A percentile compares a stretch with the other conserved stretches of the same genome.
Conservation (phyloP, 805 yeast genomes). For the Cephaloascus albidus region DNA sequence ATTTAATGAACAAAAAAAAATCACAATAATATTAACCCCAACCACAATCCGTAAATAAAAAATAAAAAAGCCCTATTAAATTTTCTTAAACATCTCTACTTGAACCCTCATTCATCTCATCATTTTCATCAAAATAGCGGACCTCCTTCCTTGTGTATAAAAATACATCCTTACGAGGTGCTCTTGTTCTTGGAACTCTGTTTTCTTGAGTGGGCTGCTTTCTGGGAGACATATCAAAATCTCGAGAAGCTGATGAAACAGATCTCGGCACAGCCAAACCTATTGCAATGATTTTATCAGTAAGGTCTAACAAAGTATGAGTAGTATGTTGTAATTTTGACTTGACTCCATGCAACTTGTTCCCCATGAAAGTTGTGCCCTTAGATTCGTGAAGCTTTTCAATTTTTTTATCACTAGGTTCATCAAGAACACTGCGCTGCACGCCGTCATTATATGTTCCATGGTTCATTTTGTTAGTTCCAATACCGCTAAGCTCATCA, state of each 20-base stretch:
- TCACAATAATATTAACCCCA: too few species aligned
- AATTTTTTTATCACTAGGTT: constrained; percentile 1
- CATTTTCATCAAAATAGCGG: constrained; percentile 4
- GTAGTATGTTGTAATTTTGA: constrained; percentile 17
- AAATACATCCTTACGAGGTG: constrained; percentile 20
- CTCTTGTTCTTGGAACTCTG: not conserved
- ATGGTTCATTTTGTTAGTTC: not conserved
- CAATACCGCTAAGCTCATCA: not conserved
- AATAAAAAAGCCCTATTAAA: not conserved
- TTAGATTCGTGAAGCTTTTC: not conserved
- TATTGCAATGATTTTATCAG: constrained; percentile 46
- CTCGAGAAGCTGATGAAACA: constrained; percentile 16
- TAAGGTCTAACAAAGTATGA: constrained; percentile 29
- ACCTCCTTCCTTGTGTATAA: constrained; percentile 29
- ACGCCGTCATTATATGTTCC: too few species aligned
- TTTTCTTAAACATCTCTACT: not conserved
- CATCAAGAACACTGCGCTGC: not conserved
- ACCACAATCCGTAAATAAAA: not conserved
- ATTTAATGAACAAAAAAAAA: not conserved
- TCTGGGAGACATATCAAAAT: not conserved
- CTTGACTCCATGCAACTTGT: constrained; percentile 1
- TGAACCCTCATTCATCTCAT: not conserved
- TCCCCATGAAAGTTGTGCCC: constrained; percentile 6
- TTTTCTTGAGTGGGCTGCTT: not conserved
- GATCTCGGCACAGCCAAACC: constrained; percentile 52